phyloP scores from a whole-genome alignment of 2,329 filamentous ascomycete genomes.

The Hymenoscyphus albidus region DNA sequence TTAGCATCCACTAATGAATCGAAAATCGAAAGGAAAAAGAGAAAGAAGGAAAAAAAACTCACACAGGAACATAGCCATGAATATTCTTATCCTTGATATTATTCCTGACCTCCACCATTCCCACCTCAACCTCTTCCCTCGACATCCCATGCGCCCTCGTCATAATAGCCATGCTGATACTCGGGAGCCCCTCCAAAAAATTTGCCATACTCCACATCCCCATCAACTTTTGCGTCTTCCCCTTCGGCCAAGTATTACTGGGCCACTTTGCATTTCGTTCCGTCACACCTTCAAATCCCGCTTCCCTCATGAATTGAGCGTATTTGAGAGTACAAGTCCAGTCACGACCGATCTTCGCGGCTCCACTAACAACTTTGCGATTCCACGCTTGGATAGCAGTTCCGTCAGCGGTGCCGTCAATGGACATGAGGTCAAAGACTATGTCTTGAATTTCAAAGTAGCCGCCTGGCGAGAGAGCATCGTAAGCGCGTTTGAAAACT shows the following conservation, averaged over 20 bases:
- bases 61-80: constrained; percentile 37
- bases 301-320: constrained; percentile 42
- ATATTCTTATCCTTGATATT: constrained; percentile 38
- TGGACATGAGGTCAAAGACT: constrained; percentile 7
- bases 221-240: constrained; percentile 48
- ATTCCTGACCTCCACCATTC: constrained; percentile 37
- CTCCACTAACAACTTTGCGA: constrained; percentile 18
- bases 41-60: constrained; percentile 11
- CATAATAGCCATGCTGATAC: constrained; percentile 36
- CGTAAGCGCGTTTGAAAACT: constrained; percentile 7
- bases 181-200: constrained; percentile 22
- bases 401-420: constrained; percentile 10
- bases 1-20: neutral
- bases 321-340: constrained; percentile 35
- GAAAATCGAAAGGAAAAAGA: neutral
- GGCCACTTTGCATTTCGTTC: constrained; percentile 49
- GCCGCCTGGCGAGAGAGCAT: constrained; percentile 39
- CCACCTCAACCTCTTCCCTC: constrained; percentile 37
- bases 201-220: constrained; percentile 36
- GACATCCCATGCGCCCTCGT: constrained; percentile 39
- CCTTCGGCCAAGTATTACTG: constrained; percentile 48
- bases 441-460: constrained; percentile 39
- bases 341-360: constrained; percentile 17
- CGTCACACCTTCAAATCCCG: constrained; percentile 50
- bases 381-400: constrained; percentile 22